Evolutionary conservation across 495 filamentous ascomycete genomes (phyloP), one percentile per base, ranked within the genome.

Genomic region (Lasiosphaeria hispida): DNA sequence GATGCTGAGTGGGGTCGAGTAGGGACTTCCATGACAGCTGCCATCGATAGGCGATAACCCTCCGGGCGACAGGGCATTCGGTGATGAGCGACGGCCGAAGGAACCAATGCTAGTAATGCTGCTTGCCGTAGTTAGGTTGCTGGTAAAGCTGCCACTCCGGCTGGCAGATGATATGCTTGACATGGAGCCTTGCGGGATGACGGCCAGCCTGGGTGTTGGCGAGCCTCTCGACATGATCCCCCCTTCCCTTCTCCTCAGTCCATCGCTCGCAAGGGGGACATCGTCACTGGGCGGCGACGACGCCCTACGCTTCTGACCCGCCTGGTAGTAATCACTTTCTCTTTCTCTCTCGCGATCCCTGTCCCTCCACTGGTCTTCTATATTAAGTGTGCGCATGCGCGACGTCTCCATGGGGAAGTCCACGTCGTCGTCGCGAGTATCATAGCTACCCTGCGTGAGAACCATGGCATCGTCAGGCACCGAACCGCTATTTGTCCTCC

Each of bases 241-340:
- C 35, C 78, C 81, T 18, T 86, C 83, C 58, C 88, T 82, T 58
- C 89, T 79, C 63, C 87, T 82, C 39, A 84, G 81, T 40, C 86
- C 63, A 65, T 94, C 89, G 61, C 81, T 84, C 35, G 82, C 82
- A 55, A 87, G 67, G 4, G 80, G 78, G 34, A 81, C 72, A 62
- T 91, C 89, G 33, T 90, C 88, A n/a, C 77, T 75, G 9, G 86
- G 88, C 19, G 90, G 89, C 19, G 90, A 92, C 2, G 89, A 91
- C 19, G 91, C 91, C 53, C 89, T 79, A 57, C 91, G 82, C 69
- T 96, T 96, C 69, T 87, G 74, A 59, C 90, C 78, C 40, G 68
- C 69, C 53, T 75, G 73, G 56, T 70, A 73, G 53, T 75, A 69
- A 1, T 64, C 65, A 14, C 57, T 51, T 10, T 64, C 63, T 39